Evolutionary conservation across 257 asterid species (phyloP).

Genomic region (Phtheirospermum japonicum): DNA sequence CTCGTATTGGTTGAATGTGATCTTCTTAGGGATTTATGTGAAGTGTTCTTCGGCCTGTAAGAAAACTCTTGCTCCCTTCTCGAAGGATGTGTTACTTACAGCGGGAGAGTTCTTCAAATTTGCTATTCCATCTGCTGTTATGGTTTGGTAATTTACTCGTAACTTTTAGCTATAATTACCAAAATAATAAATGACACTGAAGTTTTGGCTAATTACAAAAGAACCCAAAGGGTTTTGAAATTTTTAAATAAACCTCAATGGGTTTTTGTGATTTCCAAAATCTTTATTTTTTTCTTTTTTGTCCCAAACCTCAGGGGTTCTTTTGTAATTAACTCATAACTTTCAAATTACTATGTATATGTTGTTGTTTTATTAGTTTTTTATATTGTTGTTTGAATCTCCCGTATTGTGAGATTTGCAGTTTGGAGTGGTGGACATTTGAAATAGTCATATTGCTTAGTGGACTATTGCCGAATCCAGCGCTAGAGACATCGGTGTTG

Average conservation of each 20-base stretch:
- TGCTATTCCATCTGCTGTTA: constrained; percentile 46
- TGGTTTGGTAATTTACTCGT: constrained; percentile 40
- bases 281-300: no score
- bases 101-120: constrained; percentile 37
- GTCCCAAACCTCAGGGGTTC: no score
- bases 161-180: neutral
- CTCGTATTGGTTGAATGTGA: constrained; percentile 42
- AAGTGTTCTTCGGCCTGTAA: constrained; percentile 35
- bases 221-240: no score
- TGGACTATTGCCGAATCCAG: constrained; percentile 45
- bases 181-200: neutral
- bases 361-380: neutral
- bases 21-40: constrained; percentile 35
- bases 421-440: constrained; percentile 62
- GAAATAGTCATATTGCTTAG: constrained; percentile 39
- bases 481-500: constrained; percentile 43
- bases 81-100: constrained; percentile 33
- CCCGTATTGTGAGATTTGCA: constrained; percentile 11
- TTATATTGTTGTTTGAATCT: neutral
- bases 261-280: no score
- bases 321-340: no score
- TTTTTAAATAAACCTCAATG: no score
- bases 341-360: no score
- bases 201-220: neutral
- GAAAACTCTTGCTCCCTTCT: constrained; percentile 38